These are phyloP conservation scores for Alternaria dauci DNA, from an alignment of 2,329 filamentous ascomycete genomes.

Conservation along the genomic window DNA sequence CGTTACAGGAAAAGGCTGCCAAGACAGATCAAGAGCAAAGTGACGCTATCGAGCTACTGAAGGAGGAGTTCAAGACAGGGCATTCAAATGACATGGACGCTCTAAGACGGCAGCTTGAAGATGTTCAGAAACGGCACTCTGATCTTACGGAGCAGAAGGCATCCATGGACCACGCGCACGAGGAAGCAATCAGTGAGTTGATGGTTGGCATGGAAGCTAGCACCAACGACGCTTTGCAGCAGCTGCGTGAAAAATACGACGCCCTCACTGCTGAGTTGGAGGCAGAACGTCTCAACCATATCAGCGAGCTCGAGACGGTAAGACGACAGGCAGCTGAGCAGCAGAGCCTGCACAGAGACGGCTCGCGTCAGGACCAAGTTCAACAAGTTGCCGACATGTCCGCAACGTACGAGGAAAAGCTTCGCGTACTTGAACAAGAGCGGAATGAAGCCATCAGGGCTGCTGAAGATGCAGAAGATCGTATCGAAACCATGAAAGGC, in stretches of 20 bases:
- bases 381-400: conserved; percentile 19
- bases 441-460: conserved; percentile 32
- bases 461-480: conserved; percentile 40
- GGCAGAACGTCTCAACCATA: conserved; percentile 26
- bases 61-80: conserved; percentile 40
- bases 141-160: conserved; percentile 42
- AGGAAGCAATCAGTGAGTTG: conserved; percentile 47
- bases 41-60: conserved; percentile 42
- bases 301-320: conserved; percentile 30
- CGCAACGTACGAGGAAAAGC: conserved; percentile 20
- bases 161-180: conserved; percentile 42
- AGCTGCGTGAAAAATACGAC: conserved; percentile 47
- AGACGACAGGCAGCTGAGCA: conserved; percentile 30
- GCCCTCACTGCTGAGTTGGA: conserved; percentile 34
- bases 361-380: conserved; percentile 28
- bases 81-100: conserved; percentile 38
- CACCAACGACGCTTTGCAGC: conserved; percentile 43
- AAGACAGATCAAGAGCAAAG: conserved; percentile 42
- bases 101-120: conserved; percentile 39
- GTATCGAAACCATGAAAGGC: conserved; percentile 48
- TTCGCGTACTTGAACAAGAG: conserved; percentile 26
- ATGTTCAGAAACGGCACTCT: conserved; percentile 36
- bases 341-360: conserved; percentile 22
- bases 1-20: conserved; percentile 32
- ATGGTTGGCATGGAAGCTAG: conserved; percentile 48